phyloP scores from a whole-genome alignment of 345 rosid genomes.

The Salix caprea region DNA sequence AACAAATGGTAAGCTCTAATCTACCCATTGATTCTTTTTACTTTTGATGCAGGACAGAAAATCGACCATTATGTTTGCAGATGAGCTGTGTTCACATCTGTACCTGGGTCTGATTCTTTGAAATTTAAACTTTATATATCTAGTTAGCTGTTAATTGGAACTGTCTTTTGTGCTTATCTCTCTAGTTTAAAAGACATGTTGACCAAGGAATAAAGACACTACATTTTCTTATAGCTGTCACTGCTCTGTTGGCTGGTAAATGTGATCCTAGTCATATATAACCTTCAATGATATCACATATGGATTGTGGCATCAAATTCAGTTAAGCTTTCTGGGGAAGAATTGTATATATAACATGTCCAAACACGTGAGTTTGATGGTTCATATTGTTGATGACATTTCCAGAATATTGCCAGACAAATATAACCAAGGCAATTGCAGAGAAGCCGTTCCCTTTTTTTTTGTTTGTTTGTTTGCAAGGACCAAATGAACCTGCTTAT shows the following conservation, averaged over 20 bases:
- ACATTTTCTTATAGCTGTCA: background rate
- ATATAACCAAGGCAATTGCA: background rate
- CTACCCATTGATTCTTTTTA: background rate
- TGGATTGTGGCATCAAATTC: background rate
- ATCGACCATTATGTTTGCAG: background rate
- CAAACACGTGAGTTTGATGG: background rate
- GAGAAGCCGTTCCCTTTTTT: background rate
- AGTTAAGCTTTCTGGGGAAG: background rate
- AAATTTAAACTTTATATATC: background rate
- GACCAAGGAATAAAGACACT: background rate
- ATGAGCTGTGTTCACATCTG: background rate
- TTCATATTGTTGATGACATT: background rate
- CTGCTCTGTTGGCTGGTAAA: background rate
- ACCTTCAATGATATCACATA: background rate
- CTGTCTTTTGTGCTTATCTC: background rate
- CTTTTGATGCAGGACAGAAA: background rate
- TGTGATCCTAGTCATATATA: background rate
- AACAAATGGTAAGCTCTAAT: conserved; percentile 47
- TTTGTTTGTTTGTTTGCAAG: background rate
- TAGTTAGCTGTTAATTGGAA: background rate
- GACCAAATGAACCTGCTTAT: background rate
- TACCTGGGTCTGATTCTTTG: background rate
- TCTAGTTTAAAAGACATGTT: background rate
- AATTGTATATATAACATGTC: background rate
- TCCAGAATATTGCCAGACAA: background rate